These are phyloP conservation scores for Chlorella sp. DNA, from an alignment of 139 green algal genomes.

Conservation along the genomic window DNA sequence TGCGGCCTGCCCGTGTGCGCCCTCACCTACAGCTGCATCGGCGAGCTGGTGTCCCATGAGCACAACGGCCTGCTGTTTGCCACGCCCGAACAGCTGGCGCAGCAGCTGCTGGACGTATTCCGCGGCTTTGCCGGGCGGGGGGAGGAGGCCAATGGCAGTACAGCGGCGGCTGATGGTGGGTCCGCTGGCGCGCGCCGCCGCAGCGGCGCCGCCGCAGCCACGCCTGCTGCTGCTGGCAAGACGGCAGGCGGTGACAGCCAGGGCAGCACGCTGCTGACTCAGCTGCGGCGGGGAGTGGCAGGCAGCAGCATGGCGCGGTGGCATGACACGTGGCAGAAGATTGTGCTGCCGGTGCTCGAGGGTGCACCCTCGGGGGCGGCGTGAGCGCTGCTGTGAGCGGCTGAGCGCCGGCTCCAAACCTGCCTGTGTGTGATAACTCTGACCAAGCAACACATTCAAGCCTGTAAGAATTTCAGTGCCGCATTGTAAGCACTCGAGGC, in stretches of 20 bases:
- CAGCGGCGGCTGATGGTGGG: no score
- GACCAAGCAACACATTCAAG: no score
- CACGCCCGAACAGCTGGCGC: constrained; percentile 64
- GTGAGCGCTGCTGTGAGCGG: no score
- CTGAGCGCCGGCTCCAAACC: no score
- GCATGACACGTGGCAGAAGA: constrained; percentile 53
- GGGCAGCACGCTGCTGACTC: constrained; percentile 22
- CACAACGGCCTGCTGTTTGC: constrained; percentile 88
- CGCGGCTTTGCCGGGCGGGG: constrained; percentile 45
- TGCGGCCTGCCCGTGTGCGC: constrained; percentile 91
- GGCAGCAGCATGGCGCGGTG: constrained; percentile 37
- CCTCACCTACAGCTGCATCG: constrained; percentile 83
- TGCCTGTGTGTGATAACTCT: no score
- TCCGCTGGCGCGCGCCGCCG: no score
- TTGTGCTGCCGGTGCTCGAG: constrained; percentile 52
- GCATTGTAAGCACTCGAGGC: no score
- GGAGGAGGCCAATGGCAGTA: no score
- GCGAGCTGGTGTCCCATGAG: constrained; percentile 81
- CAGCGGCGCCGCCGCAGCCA: not conserved
- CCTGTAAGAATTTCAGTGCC: no score
- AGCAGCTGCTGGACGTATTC: constrained; percentile 69
- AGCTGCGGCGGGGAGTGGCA: constrained; percentile 35
- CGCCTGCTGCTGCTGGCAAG: not conserved
- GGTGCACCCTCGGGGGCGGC: not conserved
- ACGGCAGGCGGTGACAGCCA: not conserved